These are phyloP conservation scores for Marchantia polymorpha DNA, from an alignment of 225 moss, liverwort and hornwort species.

Conservation along the genomic window DNA sequence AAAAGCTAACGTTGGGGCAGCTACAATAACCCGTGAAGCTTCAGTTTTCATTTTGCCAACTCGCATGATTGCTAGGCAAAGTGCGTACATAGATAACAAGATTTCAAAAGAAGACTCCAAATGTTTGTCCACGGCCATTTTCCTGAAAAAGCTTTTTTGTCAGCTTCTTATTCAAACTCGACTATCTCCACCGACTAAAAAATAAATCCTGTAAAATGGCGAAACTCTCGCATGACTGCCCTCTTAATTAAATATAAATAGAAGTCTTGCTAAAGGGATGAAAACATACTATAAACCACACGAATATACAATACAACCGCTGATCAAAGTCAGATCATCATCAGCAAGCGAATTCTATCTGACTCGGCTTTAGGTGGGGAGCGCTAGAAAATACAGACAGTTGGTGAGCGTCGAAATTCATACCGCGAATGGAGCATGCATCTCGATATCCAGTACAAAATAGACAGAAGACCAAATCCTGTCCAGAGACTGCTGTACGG, in stretches of 20 bases:
- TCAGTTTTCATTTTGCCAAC: slow-evolving; percentile 35
- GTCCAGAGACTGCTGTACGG: slow-evolving; percentile 39
- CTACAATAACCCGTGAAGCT: slow-evolving; percentile 35
- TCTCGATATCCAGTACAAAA: slow-evolving; percentile 32
- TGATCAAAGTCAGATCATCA: not conserved
- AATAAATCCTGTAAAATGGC: too few species aligned
- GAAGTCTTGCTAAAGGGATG: too few species aligned
- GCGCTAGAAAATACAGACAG: not conserved
- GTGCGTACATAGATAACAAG: slow-evolving; percentile 20
- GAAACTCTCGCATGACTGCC: too few species aligned
- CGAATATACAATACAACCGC: not conserved
- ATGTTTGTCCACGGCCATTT: slow-evolving; percentile 33
- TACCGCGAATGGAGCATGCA: slow-evolving; percentile 29
- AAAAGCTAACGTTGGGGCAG: slow-evolving; percentile 26
- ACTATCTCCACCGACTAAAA: too few species aligned
- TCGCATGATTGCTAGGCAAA: slow-evolving; percentile 31
- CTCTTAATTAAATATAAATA: too few species aligned
- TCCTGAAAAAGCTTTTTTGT: slow-evolving; percentile 20
- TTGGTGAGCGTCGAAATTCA: not conserved
- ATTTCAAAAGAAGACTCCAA: slow-evolving; percentile 29
- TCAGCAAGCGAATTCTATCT: not conserved
- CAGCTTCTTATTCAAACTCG: not conserved
- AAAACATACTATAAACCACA: too few species aligned
- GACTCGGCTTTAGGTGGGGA: not conserved
- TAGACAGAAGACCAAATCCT: slow-evolving; percentile 31